A percentile compares a stretch with the other conserved stretches of the same genome.
These are phyloP conservation scores for Leccinum cinnamomeum DNA, from an alignment of 1,284 basidiomycete species.

Conservation along the genomic window DNA sequence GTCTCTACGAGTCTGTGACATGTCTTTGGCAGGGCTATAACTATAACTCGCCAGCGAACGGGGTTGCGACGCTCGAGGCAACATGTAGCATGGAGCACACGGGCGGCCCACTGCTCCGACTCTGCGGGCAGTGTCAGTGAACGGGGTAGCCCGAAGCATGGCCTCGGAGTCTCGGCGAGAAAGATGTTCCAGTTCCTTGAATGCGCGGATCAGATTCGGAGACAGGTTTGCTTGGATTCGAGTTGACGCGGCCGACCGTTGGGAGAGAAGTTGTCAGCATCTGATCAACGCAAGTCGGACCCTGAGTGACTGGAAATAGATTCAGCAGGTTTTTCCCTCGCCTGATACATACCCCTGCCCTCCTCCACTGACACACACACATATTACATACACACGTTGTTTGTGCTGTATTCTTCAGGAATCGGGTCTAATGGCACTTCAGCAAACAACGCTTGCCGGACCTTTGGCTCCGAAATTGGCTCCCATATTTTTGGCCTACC, in stretches of 20 bases:
- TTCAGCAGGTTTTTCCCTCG: too few species aligned
- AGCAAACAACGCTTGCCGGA: constrained; percentile 50
- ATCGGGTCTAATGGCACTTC: constrained; percentile 53
- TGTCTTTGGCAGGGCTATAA: neutral
- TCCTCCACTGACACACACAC: too few species aligned
- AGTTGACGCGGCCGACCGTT: neutral
- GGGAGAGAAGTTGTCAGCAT: too few species aligned
- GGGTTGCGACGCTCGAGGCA: neutral
- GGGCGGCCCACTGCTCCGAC: neutral
- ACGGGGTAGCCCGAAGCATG: neutral
- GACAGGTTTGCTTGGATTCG: neutral
- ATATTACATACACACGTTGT: constrained; percentile 20
- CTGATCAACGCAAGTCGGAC: too few species aligned
- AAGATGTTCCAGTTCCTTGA: neutral
- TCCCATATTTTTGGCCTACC: neutral
- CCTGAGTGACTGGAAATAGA: too few species aligned
- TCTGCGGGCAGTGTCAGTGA: neutral
- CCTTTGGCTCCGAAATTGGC: constrained; percentile 42
- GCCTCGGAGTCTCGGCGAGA: neutral
- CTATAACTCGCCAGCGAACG: neutral
- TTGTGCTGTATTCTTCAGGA: constrained; percentile 77
- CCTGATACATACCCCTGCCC: too few species aligned
- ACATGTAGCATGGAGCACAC: neutral
- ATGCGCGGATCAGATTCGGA: neutral
- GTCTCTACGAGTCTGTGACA: too few species aligned